These are phyloP conservation scores for Didymella sp. DNA, from an alignment of 2,329 filamentous ascomycete genomes.

Conservation along the genomic window DNA sequence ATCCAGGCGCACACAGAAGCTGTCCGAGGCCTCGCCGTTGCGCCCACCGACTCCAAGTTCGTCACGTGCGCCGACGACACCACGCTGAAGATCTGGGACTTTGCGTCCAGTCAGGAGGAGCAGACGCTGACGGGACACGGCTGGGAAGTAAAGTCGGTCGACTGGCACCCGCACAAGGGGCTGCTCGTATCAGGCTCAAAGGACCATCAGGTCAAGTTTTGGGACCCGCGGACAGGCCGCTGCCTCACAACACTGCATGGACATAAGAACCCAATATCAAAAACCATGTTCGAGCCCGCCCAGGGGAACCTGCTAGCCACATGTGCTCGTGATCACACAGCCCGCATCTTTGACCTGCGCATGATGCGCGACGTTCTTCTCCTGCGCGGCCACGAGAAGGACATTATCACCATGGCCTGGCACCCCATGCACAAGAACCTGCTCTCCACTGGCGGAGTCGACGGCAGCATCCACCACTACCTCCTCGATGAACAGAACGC, in stretches of 20 bases:
- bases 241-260: slow-evolving; percentile 94
- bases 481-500: slow-evolving; percentile 94
- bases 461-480: slow-evolving; percentile 91
- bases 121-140: slow-evolving; percentile 88
- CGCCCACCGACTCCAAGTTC: slow-evolving; percentile 93
- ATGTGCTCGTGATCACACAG: slow-evolving; percentile 90
- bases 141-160: slow-evolving; percentile 96
- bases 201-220: slow-evolving; percentile 95
- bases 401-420: slow-evolving; percentile 90
- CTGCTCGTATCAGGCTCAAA: slow-evolving; percentile 95
- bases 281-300: slow-evolving; percentile 86
- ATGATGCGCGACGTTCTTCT: slow-evolving; percentile 99
- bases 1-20: slow-evolving; percentile 90
- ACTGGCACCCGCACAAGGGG: slow-evolving; percentile 97
- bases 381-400: slow-evolving; percentile 93
- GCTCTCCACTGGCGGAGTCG: slow-evolving; percentile 87
- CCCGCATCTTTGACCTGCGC: slow-evolving; percentile 89
- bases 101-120: slow-evolving; percentile 84
- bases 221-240: slow-evolving; percentile 91
- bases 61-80: slow-evolving; percentile 95
- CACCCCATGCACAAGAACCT: slow-evolving; percentile 91
- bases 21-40: slow-evolving; percentile 89
- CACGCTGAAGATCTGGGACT: slow-evolving; percentile 94
- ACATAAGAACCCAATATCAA: slow-evolving; percentile 96
- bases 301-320: slow-evolving; percentile 87